phyloP scores from a whole-genome alignment of 805 yeast species.

The Candida sithepensis region DNA sequence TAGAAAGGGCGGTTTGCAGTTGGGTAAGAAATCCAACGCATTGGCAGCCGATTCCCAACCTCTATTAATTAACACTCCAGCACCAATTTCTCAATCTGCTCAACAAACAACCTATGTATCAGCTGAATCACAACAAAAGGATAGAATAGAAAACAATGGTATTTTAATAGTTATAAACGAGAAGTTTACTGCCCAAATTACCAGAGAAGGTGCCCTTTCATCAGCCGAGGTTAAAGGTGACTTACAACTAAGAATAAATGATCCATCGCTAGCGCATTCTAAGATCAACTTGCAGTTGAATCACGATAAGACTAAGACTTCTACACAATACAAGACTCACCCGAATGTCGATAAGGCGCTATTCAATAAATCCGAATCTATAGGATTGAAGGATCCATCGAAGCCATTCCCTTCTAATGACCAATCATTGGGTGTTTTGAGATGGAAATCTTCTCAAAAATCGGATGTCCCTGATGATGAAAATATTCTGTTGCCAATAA shows the following conservation, averaged over 20 bases:
- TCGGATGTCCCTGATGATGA: slow-evolving; percentile 49
- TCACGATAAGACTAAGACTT: slow-evolving; percentile 43
- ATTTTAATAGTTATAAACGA: slow-evolving; percentile 76
- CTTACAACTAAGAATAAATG: slow-evolving; percentile 80
- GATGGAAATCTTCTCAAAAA: slow-evolving; percentile 80
- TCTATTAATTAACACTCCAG: slow-evolving; percentile 26
- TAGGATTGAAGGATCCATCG: slow-evolving; percentile 71
- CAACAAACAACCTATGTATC: slow-evolving; percentile 17
- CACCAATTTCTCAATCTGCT: slow-evolving; percentile 22
- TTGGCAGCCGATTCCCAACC: slow-evolving; percentile 28
- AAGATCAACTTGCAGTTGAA: slow-evolving; percentile 54
- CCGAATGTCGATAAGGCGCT: slow-evolving; percentile 86
- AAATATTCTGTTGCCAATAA: slow-evolving; percentile 56
- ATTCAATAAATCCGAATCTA: slow-evolving; percentile 53
- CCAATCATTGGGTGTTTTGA: slow-evolving; percentile 83
- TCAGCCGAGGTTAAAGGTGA: slow-evolving; percentile 86
- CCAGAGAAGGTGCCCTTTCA: slow-evolving; percentile 75
- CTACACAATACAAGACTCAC: slow-evolving; percentile 81
- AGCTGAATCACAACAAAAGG: slow-evolving; percentile 22
- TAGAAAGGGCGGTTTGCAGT: slow-evolving; percentile 71
- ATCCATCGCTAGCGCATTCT: slow-evolving; percentile 65
- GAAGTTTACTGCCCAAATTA: slow-evolving; percentile 68
- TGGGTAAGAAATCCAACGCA: slow-evolving; percentile 51
- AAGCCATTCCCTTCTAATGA: slow-evolving; percentile 91
- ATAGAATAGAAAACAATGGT: slow-evolving; percentile 59